Base-by-base conservation (phyloP, 495 filamentous ascomycete genomes). In the Melanomma pulvis-pyrius region DNA sequence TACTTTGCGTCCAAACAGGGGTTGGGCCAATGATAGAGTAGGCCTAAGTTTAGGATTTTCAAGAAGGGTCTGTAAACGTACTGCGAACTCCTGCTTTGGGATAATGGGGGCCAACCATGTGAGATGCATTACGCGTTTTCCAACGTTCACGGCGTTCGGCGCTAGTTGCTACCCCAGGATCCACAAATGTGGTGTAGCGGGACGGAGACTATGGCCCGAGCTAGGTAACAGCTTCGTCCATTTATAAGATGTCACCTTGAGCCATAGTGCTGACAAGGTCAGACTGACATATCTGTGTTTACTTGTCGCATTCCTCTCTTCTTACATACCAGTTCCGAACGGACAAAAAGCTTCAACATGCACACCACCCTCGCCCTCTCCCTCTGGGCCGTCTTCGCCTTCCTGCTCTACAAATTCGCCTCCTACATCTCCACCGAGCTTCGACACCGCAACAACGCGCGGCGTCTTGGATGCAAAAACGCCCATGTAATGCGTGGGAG, bases 401-500 rank as follows among this genome's bases (percentile, higher is more conserved):
- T 51, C 41, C n/a, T 67, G 11, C 9, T 70, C 24, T 72, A 67
- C 60, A 34, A 61, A 19, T 25, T 70, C 12, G 32, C 41, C 12
- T 25, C 48, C 19, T 49, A 17, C 28, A 17, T 70, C 52, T 8
- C 58, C 19, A 51, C 22, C 11, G 63, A 58, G 22, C 58, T 41
- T 28, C 57, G 53, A 15, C 58, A 72, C 60, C 26, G 46, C 28
- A 26, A 59, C 12, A 47, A 60, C 24, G 71, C 66, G 2, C 70
- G 62, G 24, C 36, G 71, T 49, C 59, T 72, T 5, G 59, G 61
- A 30, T 76, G 74, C 59, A 61, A 63, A 47, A 62, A 24, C 36
- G 71, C 47, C 29, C 68, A 89, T 91, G 62, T 78, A 73, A 17
- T 76, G 78, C 6, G 13, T 13, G 21, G 32, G 17, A 4, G 13